These are phyloP conservation scores for Neopestalotiopsis clavispora DNA, from an alignment of 2,329 filamentous ascomycete species.

Conservation along the genomic window DNA sequence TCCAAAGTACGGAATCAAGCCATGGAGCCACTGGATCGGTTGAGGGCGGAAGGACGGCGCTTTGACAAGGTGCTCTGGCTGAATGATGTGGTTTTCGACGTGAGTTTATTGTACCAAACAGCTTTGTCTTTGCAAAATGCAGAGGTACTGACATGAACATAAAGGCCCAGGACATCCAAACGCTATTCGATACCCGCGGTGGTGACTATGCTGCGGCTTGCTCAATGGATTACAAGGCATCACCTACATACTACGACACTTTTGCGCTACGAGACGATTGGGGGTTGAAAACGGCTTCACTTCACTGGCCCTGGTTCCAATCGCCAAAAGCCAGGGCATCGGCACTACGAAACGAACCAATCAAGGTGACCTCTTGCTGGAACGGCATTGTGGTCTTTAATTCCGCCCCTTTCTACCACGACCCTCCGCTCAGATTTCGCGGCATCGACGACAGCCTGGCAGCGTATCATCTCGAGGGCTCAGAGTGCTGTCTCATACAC, in stretches of 20 bases:
- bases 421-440: constrained; percentile 60
- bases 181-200: constrained; percentile 56
- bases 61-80: constrained; percentile 65
- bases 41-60: constrained; percentile 50
- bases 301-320: constrained; percentile 66
- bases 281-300: constrained; percentile 56
- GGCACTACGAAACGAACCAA: constrained; percentile 53
- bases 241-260: constrained; percentile 63
- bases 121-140: no score
- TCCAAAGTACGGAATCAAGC: constrained; percentile 66
- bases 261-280: constrained; percentile 62
- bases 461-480: constrained; percentile 60
- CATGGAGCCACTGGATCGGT: constrained; percentile 60
- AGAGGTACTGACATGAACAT: background rate
- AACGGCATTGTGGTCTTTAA: constrained; percentile 62
- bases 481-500: constrained; percentile 67
- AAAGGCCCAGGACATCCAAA: constrained; percentile 52
- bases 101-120: constrained; percentile 32
- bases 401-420: constrained; percentile 51
- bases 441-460: constrained; percentile 63
- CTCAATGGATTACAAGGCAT: constrained; percentile 61
- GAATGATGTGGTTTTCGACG: constrained; percentile 65
- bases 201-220: constrained; percentile 65
- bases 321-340: constrained; percentile 46
- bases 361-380: constrained; percentile 70